Conservation (phyloP, 2,329 filamentous ascomycete genomes). For the Nothomitra cinnamomea region DNA sequence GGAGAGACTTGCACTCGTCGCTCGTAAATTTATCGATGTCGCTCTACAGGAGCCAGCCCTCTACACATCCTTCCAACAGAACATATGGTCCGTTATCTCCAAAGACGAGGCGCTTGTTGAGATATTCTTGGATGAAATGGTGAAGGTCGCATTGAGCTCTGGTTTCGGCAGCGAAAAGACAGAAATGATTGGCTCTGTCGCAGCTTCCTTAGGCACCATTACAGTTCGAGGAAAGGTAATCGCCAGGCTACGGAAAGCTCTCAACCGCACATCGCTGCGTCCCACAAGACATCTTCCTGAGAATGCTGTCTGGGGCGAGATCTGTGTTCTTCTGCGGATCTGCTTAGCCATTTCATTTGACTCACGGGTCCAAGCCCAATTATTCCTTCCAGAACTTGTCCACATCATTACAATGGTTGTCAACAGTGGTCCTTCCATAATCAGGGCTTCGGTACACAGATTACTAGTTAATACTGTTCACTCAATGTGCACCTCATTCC, state of each 20-base stretch:
- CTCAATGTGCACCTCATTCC: constrained; percentile 48
- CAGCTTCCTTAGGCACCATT: constrained; percentile 45
- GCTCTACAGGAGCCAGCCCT: constrained; percentile 43
- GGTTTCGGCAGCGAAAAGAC: constrained; percentile 38
- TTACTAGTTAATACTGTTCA: constrained; percentile 51
- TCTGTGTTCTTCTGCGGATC: constrained; percentile 49
- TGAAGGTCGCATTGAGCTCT: constrained; percentile 39
- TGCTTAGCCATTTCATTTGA: constrained; percentile 51
- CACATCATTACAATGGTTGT: constrained; percentile 55
- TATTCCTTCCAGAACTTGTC: constrained; percentile 52
- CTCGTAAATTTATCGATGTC: constrained; percentile 50
- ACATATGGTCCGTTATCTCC: constrained; percentile 46
- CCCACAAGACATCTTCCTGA: constrained; percentile 49
- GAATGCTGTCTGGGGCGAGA: constrained; percentile 52
- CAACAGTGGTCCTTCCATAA: constrained; percentile 41
- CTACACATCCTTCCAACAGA: constrained; percentile 43
- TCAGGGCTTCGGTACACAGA: constrained; percentile 42
- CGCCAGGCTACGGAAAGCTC: constrained; percentile 45
- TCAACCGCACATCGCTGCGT: constrained; percentile 48
- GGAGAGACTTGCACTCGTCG: constrained; percentile 45
- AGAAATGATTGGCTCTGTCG: constrained; percentile 43
- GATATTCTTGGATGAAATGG: constrained; percentile 48
- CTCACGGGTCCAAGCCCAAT: constrained; percentile 47
- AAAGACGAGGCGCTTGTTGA: constrained; percentile 49
- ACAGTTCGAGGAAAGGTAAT: constrained; percentile 49